Base-by-base conservation (phyloP, 1,284 basidiomycete species). In the Microbotryum violaceum region DNA sequence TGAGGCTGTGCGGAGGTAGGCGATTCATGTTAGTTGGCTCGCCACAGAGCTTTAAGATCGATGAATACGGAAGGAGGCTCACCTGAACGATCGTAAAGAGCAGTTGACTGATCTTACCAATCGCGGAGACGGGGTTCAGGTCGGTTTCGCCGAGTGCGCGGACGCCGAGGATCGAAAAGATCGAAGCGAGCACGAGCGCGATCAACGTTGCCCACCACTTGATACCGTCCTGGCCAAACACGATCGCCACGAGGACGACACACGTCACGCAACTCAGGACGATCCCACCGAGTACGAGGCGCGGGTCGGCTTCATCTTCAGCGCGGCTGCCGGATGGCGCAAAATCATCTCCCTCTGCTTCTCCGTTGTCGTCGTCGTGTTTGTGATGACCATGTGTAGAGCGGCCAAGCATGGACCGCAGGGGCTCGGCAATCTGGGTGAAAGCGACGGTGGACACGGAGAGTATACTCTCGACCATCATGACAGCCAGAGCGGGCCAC, bases 81-180 rank as follows among this genome's bases (percentile, higher is more conserved):
- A 93, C 93, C 74, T 96, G 92, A 50, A 97, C 82, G 77, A 93
- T 85, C 1, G 91, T 92, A 71, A 97, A 97, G 64, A 97, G 79
- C 20, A 97, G 80, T 73, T 97, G 93, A 52, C 88, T 91, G 67
- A 97, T 87, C 77, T 97, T 97, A 10, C 93, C 93, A 42, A 97
- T 81, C 1, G 91, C 93, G 46, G 89, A 92, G 42, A 97, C 79
- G 2, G 0, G 91, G 73, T 93, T 94, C 54, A 96, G 78, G 74
- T 96, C 91, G 7, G 91, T 96, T 77, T 94, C 91, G 54, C 91
- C 91, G 27, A 96, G 77, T 2, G 91, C 91, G 54, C 91, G 84
- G 27, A 94, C 91, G 20, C 90, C 93, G 55, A 97, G 83, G 58
- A 97, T 79, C 72, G 89, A 89, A 67, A 97, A 77, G 64, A 93